Conservation (phyloP, 305 asterid genomes). For the Fraxinus greggii region DNA sequence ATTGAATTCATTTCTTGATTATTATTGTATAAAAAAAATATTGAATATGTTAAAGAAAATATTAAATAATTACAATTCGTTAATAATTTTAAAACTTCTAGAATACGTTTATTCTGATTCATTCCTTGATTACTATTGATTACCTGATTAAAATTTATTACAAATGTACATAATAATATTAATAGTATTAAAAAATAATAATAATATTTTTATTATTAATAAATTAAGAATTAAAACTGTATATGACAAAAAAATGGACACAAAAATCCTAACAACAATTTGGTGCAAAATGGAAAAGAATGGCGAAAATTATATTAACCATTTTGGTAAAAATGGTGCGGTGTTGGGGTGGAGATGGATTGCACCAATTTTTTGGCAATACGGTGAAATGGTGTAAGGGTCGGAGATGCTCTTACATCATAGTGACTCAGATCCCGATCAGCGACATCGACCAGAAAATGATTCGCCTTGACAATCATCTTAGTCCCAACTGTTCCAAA, state of each 20-base stretch:
- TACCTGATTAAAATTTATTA: background rate
- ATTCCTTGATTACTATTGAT: background rate
- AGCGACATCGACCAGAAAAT: conserved; percentile 50
- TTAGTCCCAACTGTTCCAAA: conserved; percentile 40
- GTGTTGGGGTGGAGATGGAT: background rate
- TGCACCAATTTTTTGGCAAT: background rate
- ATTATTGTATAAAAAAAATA: background rate
- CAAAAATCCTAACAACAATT: background rate
- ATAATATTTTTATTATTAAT: too few relatives aligned
- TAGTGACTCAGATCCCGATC: conserved; percentile 58
- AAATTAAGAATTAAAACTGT: background rate
- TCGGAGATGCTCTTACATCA: conserved; percentile 39
- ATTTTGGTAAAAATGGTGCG: background rate
- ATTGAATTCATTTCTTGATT: background rate
- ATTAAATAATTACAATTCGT: background rate
- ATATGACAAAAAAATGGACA: background rate
- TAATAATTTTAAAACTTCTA: background rate
- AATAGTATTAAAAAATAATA: background rate
- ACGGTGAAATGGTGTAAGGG: background rate
- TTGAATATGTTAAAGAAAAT: background rate
- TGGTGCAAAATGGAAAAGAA: background rate
- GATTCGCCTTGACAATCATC: conserved; percentile 50
- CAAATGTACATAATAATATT: background rate
- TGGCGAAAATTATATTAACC: background rate
- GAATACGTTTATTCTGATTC: background rate